These are phyloP conservation scores for Russula olivacea DNA, from an alignment of 768 basidiomycete genomes.

Conservation along the genomic window DNA sequence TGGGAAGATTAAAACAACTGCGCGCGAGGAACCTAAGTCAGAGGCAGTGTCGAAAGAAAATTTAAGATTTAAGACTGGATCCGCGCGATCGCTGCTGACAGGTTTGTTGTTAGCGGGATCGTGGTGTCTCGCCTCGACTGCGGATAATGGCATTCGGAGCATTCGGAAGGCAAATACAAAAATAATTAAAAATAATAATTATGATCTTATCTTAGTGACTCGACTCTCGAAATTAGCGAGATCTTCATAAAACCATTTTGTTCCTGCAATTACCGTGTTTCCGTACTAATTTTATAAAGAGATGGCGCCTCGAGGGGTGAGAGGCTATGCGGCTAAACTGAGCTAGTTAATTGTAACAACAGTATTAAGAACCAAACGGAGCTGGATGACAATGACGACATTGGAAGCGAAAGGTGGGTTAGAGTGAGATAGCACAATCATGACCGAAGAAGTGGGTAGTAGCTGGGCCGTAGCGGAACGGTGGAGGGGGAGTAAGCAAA, in stretches of 20 bases:
- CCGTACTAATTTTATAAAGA: constrained; percentile 7
- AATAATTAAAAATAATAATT: too few relatives aligned
- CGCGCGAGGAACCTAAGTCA: not conserved
- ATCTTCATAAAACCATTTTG: not conserved
- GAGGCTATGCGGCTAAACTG: constrained; percentile 10
- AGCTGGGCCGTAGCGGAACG: constrained; percentile 2
- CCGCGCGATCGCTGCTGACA: not conserved
- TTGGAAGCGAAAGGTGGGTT: constrained; percentile 15
- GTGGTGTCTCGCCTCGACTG: constrained; percentile 1
- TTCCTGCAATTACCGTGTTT: constrained; percentile 8
- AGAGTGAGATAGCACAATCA: constrained; percentile 23
- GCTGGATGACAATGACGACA: constrained; percentile 21
- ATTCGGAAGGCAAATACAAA: too few relatives aligned
- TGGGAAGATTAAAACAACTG: not conserved
- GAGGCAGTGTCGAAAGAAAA: not conserved
- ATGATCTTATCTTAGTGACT: too few relatives aligned
- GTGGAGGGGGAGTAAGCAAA: not conserved
- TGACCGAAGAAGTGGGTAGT: not conserved
- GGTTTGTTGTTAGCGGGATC: not conserved
- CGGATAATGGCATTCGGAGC: too few relatives aligned
- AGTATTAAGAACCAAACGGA: constrained; percentile 12
- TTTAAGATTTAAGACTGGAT: constrained; percentile 5
- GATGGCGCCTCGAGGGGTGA: constrained; percentile 7
- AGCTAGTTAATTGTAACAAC: constrained; percentile 23
- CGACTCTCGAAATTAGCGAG: not conserved